Evolutionary conservation across 2,329 filamentous ascomycete species (phyloP), one percentile per base, ranked within the genome.

Genomic region (Chrysoporthe austroafricana): DNA sequence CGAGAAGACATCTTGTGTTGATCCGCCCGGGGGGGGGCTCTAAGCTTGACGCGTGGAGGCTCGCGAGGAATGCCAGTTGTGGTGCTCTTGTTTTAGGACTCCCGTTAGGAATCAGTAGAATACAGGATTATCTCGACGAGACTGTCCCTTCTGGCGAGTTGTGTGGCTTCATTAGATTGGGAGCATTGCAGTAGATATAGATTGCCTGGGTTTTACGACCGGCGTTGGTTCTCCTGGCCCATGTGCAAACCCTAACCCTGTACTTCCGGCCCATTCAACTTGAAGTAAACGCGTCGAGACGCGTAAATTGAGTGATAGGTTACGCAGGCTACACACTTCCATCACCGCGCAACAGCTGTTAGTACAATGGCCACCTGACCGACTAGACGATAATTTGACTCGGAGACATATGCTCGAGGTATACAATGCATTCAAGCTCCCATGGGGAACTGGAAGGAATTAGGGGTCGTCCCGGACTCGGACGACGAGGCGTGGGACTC

Each of bases 381-480:
- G 16, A n/a, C 2, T 52, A 46, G n/a, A 64, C 34, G 34, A 61
- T 26, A 26, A 13, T 14, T 8, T 59, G 11, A 21, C n/a, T 4
- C 21, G 9, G 57, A 26, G 9, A 44, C 39, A 6, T 16, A 21
- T 52, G 11, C 43, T 42, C 21, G 11, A 63, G 44, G 13, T 54
- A 43, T 68, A 69, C 59, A 52, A 69, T 69, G 68, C 46, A 67
- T 68, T 57, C 54, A 64, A 63, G 73, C 57, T 68, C 69, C 71
- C 73, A 81, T 81, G 79, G 77, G 75, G 71, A 79, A 77, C 73
- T 81, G 79, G 79, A 79, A 80, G 77, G 77, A 79, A 75, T 73
- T 79, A 77, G 79, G 79, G 73, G 79, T 79, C 73, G 79, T 81
- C 73, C 79, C 79, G 59, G 79, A 81, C 73, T 81, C 79, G 73